Base-by-base conservation (phyloP, 2,329 filamentous ascomycete species). In the Talaromyces marneffei region DNA sequence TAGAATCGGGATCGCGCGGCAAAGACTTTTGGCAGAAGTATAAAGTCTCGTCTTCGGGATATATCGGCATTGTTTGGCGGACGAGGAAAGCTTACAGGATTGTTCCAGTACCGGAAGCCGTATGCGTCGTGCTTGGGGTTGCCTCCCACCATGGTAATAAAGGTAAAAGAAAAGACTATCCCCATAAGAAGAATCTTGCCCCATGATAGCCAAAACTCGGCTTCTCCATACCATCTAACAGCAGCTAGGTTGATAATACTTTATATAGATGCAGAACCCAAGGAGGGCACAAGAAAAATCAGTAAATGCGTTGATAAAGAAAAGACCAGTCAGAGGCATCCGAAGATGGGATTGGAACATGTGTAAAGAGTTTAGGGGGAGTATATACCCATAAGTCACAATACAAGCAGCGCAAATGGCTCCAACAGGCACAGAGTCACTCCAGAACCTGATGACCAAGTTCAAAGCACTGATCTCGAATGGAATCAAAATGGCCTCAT, bases 91-190 rank as follows among this genome's bases (percentile, higher is more conserved):
- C 82, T 81, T 48, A 85, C 85, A 57, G 85, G 85, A 54, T 85
- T 66, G 2, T 75, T 77, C 85, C 85, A 88, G 75, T 86, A 87
- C 58, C 82, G 78, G 75, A 87, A 87, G 18, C 85, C 85, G 64
- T 80, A 81, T 52, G 79, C 77, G 65, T 86, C 81, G 62, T 79
- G 75, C 63, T 83, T 80, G 2, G 66, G 64, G 7, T 58, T 65
- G 8, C 66, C 66, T 35, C 66, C 66, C 16, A 60, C 59, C 37
- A 63, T 60, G 10, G 64, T 50, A 27, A 66, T 59, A 16, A 66
- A 62, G 10, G 66, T 63, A 2, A 66, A 57, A 18, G 64, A 37
- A 10, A 68, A 59, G 8, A 68, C 40, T 18, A 65, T 83, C 18
- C 83, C 69, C 65, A 87, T 84, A 61, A 82, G 82, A 63, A 85